Evolutionary conservation across 108 stramenopile genomes (phyloP).

Genomic region (Fragilaria crotonensis): DNA sequence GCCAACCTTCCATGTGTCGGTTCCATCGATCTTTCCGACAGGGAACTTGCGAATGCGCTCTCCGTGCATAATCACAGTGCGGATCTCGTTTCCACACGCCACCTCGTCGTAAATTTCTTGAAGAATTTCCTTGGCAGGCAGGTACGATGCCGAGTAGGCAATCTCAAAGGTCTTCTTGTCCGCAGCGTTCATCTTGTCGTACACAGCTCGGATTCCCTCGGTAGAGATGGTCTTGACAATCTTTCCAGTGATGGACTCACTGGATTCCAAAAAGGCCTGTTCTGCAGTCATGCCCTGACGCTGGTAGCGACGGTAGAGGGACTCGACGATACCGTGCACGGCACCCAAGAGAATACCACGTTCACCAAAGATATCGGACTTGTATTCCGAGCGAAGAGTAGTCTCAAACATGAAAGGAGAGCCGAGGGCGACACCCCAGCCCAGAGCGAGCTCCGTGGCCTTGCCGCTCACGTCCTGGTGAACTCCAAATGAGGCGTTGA

Average conservation of each 20-base stretch:
- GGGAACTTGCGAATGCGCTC: conserved; percentile 85
- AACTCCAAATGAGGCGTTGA: conserved; percentile 95
- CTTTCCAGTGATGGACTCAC: conserved; percentile 96
- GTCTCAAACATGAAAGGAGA: conserved; percentile 98
- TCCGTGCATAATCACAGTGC: conserved; percentile 96
- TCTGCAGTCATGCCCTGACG: conserved; percentile 94
- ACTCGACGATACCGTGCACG: conserved; percentile 97
- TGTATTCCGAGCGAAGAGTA: conserved; percentile 92
- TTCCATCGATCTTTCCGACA: conserved; percentile 98
- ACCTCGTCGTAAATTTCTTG: conserved; percentile 99
- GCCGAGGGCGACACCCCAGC: conserved; percentile 95
- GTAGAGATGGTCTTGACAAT: conserved; percentile 96
- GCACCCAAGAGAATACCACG: conserved; percentile 96
- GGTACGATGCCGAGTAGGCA: conserved; percentile 95
- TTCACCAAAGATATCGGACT: conserved; percentile 96
- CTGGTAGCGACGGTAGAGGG: conserved; percentile 93
- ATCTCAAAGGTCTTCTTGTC: conserved; percentile 90
- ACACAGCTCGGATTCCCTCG: conserved; percentile 93
- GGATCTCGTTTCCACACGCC: conserved; percentile 94
- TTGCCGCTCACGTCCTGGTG: conserved; percentile 93
- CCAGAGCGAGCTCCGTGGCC: conserved; percentile 93
- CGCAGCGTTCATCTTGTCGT: conserved; percentile 69
- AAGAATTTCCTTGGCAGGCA: conserved; percentile 94
- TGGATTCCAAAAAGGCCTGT: conserved; percentile 89
- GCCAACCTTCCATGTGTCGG: conserved; percentile 94